Evolutionary conservation across 768 basidiomycete species (phyloP), one percentile per base, ranked within the genome.

Genomic region (Coprinopsis strossmayeri): DNA sequence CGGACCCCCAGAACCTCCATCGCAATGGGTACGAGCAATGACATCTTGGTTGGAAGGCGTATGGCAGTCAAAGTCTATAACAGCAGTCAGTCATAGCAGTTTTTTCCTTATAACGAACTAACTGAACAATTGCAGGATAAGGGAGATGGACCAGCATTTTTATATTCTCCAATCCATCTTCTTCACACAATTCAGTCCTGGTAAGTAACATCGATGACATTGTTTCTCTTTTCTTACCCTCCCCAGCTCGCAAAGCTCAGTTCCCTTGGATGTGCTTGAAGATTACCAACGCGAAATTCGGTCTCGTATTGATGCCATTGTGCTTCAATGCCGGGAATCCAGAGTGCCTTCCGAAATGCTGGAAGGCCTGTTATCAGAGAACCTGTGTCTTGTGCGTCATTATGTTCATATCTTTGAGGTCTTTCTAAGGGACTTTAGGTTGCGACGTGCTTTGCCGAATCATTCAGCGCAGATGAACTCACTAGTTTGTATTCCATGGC

Each of bases 321-420:
- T 46, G 11, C 7, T 3, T 69, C 74, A 46, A 66, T 69, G 28
- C 65, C 71, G 49, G 81, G 81, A 79, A 61, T 84, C 1, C 3
- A 17, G 26, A 13, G 24, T 21, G n/a, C n/a, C 32, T 13, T 40
- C 48, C 49, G 32, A 45, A 32, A 24, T 17, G 17, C 30, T 15
- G n/a, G n/a, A 76, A 72, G 62, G 25, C 17, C 55, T 32, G 55
- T 62, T 13, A 56, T 68, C 17, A 44, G 23, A 45, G 28, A 51
- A 46, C 24, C 12, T 51, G 12, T 18, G 21, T 17, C 27, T 51
- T 2, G 50, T 51, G 25, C 9, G 45, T 45, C 3, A 2, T 23
- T 3, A 5, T 45, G 27, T 27, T n/a, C 21, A 42, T 25, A 5
- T 17, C 25, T 3, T 5, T 30, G 25, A 5, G 37, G 17, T 38